Percentiles rank a stretch among this genome's conserved stretches.
Evolutionary conservation across 2,329 filamentous ascomycete species (phyloP).

Genomic region (Aspergillus ochraceus): DNA sequence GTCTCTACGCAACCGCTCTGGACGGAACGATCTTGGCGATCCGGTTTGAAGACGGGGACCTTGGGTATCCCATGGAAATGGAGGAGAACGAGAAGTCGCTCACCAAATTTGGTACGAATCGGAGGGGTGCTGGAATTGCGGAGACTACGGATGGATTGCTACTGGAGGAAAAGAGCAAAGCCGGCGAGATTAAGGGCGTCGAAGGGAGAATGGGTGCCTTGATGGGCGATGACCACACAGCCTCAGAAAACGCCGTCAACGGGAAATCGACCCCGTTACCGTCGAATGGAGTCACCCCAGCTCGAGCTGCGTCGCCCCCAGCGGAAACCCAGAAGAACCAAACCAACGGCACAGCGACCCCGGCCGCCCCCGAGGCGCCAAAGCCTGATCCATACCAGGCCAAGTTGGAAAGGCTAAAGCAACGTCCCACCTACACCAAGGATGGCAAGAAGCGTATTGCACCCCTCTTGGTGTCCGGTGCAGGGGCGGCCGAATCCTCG

Average conservation of each 20-base stretch:
- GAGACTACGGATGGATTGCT: constrained; percentile 88
- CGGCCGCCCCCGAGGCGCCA: constrained; percentile 35
- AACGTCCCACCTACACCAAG: constrained; percentile 90
- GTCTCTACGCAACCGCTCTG: constrained; percentile 79
- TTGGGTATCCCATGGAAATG: constrained; percentile 82
- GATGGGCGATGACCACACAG: constrained; percentile 76
- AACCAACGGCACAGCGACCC: constrained; percentile 36
- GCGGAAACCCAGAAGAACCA: constrained; percentile 35
- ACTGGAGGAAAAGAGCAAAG: constrained; percentile 88
- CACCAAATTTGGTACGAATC: constrained; percentile 85
- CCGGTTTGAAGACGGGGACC: constrained; percentile 80
- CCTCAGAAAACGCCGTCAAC: constrained; percentile 55
- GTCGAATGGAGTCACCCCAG: constrained; percentile 48
- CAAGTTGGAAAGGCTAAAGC: constrained; percentile 73
- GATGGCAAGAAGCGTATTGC: constrained; percentile 96
- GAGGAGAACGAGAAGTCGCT: constrained; percentile 91
- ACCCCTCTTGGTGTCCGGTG: constrained; percentile 86
- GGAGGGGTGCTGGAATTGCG: constrained; percentile 84
- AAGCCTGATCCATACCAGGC: constrained; percentile 56
- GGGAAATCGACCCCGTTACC: constrained; percentile 38
- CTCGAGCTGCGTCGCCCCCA: constrained; percentile 31
- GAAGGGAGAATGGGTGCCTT: constrained; percentile 97
- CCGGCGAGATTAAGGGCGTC: constrained; percentile 81
- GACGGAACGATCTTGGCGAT: constrained; percentile 84
- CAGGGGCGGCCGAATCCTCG: constrained; percentile 81